Conservation (phyloP, 176 grass and related monocot species). For the Pontederia paniculata region DNA sequence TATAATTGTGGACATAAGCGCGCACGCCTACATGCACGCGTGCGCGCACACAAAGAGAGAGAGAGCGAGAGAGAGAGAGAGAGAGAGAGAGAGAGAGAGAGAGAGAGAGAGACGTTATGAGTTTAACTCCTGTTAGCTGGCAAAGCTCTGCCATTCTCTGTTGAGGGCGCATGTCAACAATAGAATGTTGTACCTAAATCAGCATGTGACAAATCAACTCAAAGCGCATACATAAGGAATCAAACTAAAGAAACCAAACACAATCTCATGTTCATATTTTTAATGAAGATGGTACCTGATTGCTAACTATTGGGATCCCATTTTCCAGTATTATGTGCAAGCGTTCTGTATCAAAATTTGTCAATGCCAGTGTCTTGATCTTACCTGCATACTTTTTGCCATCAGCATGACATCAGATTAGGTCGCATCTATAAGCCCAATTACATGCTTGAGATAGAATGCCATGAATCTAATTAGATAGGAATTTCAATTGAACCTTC, state of each 20-base stretch:
- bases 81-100: constrained; percentile 16
- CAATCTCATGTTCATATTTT: neutral
- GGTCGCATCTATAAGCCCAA: neutral
- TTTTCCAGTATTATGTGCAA: constrained; percentile 88
- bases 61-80: neutral
- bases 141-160: constrained; percentile 85
- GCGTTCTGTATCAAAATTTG: constrained; percentile 64
- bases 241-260: neutral
- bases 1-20: too few species aligned
- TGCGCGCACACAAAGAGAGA: too few species aligned
- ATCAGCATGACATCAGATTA: neutral
- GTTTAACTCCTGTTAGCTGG: constrained; percentile 74
- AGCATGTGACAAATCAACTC: neutral
- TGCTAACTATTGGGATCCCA: constrained; percentile 83
- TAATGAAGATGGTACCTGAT: constrained; percentile 41
- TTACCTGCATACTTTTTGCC: neutral
- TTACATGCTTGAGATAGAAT: neutral
- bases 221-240: neutral
- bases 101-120: constrained; percentile 56
- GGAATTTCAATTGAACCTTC: constrained; percentile 43
- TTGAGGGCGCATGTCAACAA: constrained; percentile 86
- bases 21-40: too few species aligned
- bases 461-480: constrained; percentile 1
- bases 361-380: constrained; percentile 36
- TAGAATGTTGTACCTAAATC: constrained; percentile 79